Conservation (phyloP, 2,329 filamentous ascomycete genomes). For the Eurotiales sp. region DNA sequence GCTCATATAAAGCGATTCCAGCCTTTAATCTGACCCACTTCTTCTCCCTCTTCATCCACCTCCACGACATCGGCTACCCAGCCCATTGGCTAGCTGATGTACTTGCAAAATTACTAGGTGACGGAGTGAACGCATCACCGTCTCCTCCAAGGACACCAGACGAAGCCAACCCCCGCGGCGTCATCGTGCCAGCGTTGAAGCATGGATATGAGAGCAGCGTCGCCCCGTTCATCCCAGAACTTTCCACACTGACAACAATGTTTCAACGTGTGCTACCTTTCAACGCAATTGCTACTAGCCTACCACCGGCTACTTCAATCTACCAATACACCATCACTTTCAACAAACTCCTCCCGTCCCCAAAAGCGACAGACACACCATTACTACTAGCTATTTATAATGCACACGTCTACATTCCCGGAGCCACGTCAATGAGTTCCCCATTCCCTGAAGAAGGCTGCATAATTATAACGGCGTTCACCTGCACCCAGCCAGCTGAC, state of each 20-base stretch:
- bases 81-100: conserved; percentile 15
- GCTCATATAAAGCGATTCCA: background rate
- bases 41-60: conserved; percentile 14
- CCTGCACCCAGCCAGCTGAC: background rate
- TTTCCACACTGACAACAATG: conserved; percentile 9
- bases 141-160: conserved; percentile 10
- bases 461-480: conserved; percentile 10
- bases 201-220: background rate
- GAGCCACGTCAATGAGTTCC: background rate
- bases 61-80: conserved; percentile 15
- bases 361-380: background rate
- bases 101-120: conserved; percentile 11
- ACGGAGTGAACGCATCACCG: conserved; percentile 5
- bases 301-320: conserved; percentile 3
- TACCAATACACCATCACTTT: conserved; percentile 9
- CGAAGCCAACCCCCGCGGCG: background rate
- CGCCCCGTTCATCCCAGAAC: conserved; percentile 8
- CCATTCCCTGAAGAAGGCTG: conserved; percentile 8
- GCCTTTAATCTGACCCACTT: conserved; percentile 11
- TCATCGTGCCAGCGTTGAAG: background rate
- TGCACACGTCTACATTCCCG: background rate
- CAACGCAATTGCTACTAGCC: background rate
- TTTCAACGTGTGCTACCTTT: conserved; percentile 15
- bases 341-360: background rate
- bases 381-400: conserved; percentile 7